Evolutionary conservation across 2,329 filamentous ascomycete species (phyloP), one percentile per base, ranked within the genome.

Genomic region (Bipolaris gigantea): DNA sequence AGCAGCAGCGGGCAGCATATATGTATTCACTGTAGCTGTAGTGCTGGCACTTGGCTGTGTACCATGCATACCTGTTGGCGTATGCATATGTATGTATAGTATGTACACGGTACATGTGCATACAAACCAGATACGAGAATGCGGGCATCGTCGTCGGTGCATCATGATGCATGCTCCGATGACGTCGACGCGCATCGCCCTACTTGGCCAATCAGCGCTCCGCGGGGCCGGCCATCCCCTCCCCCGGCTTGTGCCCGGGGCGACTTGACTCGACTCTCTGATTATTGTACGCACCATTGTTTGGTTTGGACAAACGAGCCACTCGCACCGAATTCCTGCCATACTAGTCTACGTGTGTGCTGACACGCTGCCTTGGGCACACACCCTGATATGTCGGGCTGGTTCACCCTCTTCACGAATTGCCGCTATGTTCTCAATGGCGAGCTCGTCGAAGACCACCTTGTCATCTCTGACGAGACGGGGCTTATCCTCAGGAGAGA

Each of bases 401-500:
- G 73, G 66, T 77, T 77, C 61, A 80, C 76, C 15, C 71, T 74
- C 47, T 79, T 80, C 62, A 75, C 73, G 19, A 80, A 80, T 57
- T 76, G 73, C 60, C 75, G 76, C 48, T 73, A 79, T 19, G 75
- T 76, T 57, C 73, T 76, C 48, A 61, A 74, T 48, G 78, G 78
- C 54, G 60, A 75, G 58, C 67, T 80, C 10, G 69, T 78, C 27
- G 72, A 78, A 30, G 74, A 77, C 56, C 73, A 76, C 40, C 68
- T 80, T 23, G 75, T 78, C 50, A 73, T 80, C 38, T 78, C 77
- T 15, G 73, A 77, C 48, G 75, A 77, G 48, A 76, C 74, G 2
- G 78, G 77, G 16, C 63, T 69, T 19, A 78, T 79, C 53, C 57
- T 79, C 36, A 71, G 75, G 59, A 64, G 71, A 50, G 75, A 75